Evolutionary conservation across 1,139 yeast species (phyloP).

Genomic region (Taphrina deformans): DNA sequence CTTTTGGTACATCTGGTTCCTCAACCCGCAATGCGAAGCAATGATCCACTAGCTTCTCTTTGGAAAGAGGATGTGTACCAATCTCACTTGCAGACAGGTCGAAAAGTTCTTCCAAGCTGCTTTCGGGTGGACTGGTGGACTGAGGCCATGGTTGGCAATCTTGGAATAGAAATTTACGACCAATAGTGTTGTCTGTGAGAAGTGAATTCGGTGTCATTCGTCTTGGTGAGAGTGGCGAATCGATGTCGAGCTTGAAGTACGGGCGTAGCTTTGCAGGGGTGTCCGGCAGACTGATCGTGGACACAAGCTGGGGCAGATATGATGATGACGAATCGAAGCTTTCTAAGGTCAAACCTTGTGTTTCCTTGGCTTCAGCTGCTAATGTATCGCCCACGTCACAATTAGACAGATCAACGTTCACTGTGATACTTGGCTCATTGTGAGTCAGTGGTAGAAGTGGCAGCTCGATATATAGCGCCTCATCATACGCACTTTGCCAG

Average conservation of each 20-base stretch:
- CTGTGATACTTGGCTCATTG: background rate
- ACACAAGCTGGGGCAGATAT: background rate
- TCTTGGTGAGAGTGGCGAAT: background rate
- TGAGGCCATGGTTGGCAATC: background rate
- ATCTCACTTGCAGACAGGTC: background rate
- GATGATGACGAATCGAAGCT: background rate
- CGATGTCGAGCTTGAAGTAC: background rate
- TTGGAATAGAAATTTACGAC: background rate
- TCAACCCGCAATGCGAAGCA: background rate
- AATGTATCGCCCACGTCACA: background rate
- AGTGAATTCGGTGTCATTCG: background rate
- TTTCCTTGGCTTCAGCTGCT: background rate
- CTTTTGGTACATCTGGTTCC: background rate
- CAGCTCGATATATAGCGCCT: background rate
- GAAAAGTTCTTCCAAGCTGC: background rate
- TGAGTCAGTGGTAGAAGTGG: background rate
- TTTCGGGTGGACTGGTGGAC: background rate
- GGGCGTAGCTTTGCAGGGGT: background rate
- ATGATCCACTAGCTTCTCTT: background rate
- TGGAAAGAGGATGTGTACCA: background rate
- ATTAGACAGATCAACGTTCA: background rate
- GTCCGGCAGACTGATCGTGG: background rate
- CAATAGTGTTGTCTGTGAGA: background rate
- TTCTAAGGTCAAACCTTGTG: background rate
- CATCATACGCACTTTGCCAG: background rate